These are phyloP conservation scores for Stephanodiscus minutulus DNA, from an alignment of 108 stramenopile species.

Conservation along the genomic window DNA sequence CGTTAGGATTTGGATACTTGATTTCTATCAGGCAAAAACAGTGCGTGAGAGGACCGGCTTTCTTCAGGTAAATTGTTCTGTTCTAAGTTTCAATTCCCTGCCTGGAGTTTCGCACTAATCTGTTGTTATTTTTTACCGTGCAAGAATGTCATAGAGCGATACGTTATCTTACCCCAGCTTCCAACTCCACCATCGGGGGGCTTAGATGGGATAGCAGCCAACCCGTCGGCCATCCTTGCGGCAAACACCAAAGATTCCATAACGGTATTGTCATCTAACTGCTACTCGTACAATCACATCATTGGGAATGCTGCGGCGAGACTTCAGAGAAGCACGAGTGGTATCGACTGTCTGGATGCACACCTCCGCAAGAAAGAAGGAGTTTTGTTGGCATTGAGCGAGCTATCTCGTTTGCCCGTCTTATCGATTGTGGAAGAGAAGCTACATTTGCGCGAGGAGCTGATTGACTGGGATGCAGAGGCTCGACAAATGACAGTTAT, in stretches of 20 bases:
- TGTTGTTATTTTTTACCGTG: background rate
- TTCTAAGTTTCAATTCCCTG: background rate
- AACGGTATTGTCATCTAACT: slow-evolving; percentile 36
- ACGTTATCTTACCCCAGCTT: slow-evolving; percentile 34
- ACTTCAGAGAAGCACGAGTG: slow-evolving; percentile 17
- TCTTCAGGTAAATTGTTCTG: slow-evolving; percentile 50
- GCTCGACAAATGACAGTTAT: slow-evolving; percentile 21
- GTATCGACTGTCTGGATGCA: slow-evolving; percentile 9
- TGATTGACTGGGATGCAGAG: slow-evolving; percentile 59
- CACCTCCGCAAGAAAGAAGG: slow-evolving; percentile 35
- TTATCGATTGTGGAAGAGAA: slow-evolving; percentile 73
- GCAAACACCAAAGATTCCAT: slow-evolving; percentile 44
- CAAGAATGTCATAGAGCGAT: slow-evolving; percentile 35
- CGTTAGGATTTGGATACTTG: slow-evolving; percentile 61
- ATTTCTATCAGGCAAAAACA: slow-evolving; percentile 55
- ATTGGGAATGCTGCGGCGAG: slow-evolving; percentile 17
- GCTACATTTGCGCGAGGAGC: slow-evolving; percentile 53
- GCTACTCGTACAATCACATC: slow-evolving; percentile 46
- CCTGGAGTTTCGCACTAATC: slow-evolving; percentile 4
- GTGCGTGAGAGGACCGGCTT: slow-evolving; percentile 57
- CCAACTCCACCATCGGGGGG: slow-evolving; percentile 31
- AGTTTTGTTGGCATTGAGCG: slow-evolving; percentile 30
- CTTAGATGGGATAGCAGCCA: slow-evolving; percentile 22
- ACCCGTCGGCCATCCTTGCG: slow-evolving; percentile 30
- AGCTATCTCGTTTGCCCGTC: slow-evolving; percentile 51